Base-by-base conservation (phyloP, 2,329 filamentous ascomycete species). In the Pestalotiopsis sp. region DNA sequence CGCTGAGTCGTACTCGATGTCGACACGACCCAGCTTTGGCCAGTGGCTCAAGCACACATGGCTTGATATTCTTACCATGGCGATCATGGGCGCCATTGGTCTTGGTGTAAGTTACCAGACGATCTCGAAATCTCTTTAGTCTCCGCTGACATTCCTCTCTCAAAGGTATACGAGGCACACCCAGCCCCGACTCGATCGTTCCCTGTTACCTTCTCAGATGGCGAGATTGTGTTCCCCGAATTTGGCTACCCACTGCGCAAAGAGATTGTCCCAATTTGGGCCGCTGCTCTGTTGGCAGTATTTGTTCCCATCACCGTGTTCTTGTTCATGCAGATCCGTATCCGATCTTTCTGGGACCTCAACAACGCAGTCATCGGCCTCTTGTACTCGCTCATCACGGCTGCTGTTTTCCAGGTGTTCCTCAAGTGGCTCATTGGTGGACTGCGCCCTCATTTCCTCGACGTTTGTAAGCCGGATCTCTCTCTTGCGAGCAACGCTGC, bases 401-500 rank as follows among this genome's bases (percentile, higher is more conserved):
- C 90, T 3, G 89, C 91, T n/a, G 88, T 93, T 64, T 93, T 94
- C 81, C 92, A 94, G 75, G 91, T 93, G 72, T 91, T 93, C 75
- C 74, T 93, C 77, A 94, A 94, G 80, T 91, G 87, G 86, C 86
- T 93, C 57, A 92, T 94, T 71, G 92, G 92, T 14, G 91, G 91
- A 14, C 81, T 92, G 23, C 86, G 91, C n/a, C 91, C 91, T 1
- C 89, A 93, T 78, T 93, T 93, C 81, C 84, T 93, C 23, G 85
- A 84, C 25, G 90, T 92, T 66, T 93, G 91, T 84, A 86, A 90
- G 77, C 92, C 91, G 0, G 84, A 85, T 68, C 76, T 87, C n/a
- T 80, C 80, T 3, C 79, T 79, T 0, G 78, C 79, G 14, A 80
- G 82, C 60, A 78, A 79, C 45, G 80, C 79, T 4, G 73, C 79